These are phyloP conservation scores for Alternaria ventricosa DNA, from an alignment of 2,329 filamentous ascomycete species.

Conservation along the genomic window DNA sequence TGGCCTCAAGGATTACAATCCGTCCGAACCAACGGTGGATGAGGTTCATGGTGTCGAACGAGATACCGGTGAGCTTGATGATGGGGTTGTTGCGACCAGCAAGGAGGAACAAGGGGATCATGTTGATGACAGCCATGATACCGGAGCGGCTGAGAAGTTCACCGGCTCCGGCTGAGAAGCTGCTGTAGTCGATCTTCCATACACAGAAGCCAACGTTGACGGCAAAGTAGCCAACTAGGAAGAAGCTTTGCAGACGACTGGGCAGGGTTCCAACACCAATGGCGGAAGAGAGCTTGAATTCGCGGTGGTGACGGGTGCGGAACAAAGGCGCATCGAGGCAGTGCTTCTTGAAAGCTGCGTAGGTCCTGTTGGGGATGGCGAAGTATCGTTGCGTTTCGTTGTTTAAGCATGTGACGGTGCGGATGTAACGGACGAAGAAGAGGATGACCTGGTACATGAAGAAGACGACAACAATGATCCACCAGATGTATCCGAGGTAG, in stretches of 20 bases:
- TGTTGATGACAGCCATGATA: slow-evolving; percentile 74
- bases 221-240: slow-evolving; percentile 56
- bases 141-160: slow-evolving; percentile 70
- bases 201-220: slow-evolving; percentile 56
- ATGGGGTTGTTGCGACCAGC: slow-evolving; percentile 80
- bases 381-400: slow-evolving; percentile 85
- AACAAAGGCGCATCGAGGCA: slow-evolving; percentile 57
- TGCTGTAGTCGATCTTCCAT: slow-evolving; percentile 65
- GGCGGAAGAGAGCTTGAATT: slow-evolving; percentile 58
- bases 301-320: slow-evolving; percentile 57
- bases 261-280: slow-evolving; percentile 59
- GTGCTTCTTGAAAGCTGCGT: slow-evolving; percentile 55
- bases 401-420: slow-evolving; percentile 76
- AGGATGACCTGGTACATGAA: slow-evolving; percentile 71
- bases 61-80: slow-evolving; percentile 73
- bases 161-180: slow-evolving; percentile 78
- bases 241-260: slow-evolving; percentile 56
- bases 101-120: slow-evolving; percentile 77
- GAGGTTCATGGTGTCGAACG: slow-evolving; percentile 83
- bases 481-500: slow-evolving; percentile 57
- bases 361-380: slow-evolving; percentile 63
- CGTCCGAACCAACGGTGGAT: slow-evolving; percentile 82
- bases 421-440: slow-evolving; percentile 69
- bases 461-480: slow-evolving; percentile 67
- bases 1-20: slow-evolving; percentile 72